A percentile compares a stretch with the other conserved stretches of the same genome.
phyloP scores from a whole-genome alignment of 768 basidiomycete species.

The Lactarius pseudohatsudake region DNA sequence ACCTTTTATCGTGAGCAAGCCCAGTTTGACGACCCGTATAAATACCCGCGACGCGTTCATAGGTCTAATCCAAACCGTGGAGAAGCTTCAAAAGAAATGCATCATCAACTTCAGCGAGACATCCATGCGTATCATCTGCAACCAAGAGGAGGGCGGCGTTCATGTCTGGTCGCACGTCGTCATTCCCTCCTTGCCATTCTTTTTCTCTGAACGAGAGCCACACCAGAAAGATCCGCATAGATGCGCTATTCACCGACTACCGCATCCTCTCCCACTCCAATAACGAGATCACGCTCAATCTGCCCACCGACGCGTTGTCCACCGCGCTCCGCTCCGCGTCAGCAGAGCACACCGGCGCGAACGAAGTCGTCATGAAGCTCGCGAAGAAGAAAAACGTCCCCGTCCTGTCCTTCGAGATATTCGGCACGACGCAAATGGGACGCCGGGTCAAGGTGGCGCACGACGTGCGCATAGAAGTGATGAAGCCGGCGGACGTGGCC shows the following conservation, averaged over 20 bases:
- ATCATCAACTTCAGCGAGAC: constrained; percentile 75
- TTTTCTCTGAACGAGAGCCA: constrained; percentile 17
- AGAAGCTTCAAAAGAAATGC: constrained; percentile 82
- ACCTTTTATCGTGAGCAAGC: constrained; percentile 27
- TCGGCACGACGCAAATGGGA: constrained; percentile 59
- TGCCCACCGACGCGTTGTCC: constrained; percentile 72
- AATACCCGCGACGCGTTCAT: background rate
- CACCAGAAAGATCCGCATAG: constrained; percentile 59
- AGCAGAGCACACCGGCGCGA: constrained; percentile 35
- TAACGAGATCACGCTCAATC: constrained; percentile 76
- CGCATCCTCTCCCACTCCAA: constrained; percentile 84
- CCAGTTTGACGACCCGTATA: background rate
- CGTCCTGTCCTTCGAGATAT: constrained; percentile 75
- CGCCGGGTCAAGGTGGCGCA: constrained; percentile 66
- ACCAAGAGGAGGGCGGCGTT: constrained; percentile 77
- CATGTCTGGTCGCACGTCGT: constrained; percentile 77
- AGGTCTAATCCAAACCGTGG: constrained; percentile 81
- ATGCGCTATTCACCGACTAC: constrained; percentile 70
- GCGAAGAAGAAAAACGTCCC: constrained; percentile 85
- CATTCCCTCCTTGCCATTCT: constrained; percentile 34
- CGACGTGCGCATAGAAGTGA: constrained; percentile 79
- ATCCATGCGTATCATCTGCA: constrained; percentile 82
- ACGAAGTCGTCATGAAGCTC: constrained; percentile 77
- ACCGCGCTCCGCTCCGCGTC: constrained; percentile 63
- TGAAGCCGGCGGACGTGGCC: constrained; percentile 71